Base-by-base conservation (phyloP, 345 rosid species). In the Erucastrum elatum region DNA sequence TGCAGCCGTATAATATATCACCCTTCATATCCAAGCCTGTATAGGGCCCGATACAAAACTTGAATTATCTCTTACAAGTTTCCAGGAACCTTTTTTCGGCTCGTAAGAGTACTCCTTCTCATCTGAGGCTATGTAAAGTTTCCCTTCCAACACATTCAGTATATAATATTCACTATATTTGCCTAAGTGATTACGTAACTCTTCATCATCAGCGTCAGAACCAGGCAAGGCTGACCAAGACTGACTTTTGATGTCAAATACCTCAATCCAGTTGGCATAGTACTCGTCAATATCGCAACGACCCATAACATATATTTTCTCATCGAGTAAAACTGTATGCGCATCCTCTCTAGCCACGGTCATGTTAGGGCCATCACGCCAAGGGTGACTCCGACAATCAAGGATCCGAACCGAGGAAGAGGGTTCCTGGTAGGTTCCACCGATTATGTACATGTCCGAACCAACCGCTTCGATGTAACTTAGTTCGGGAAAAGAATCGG, bases 301-400 rank as follows among this genome's bases (percentile, higher is more conserved):
- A 1, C 59, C 59, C 25, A 55, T 44, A n/a, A 44, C 51, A 44
- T 41, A 41, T 41, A 41, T 41, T 11, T 41, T 41, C 51, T 41
- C 51, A 3, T 41, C 51, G 15, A 61, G 35, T 4, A 29, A 29
- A 61, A 61, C 35, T 2, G 8, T 29, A 0, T 2, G 2, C 7
- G 65, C 35, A 11, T 61, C 0, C 5, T 33, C 8, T 5, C 67
- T 8, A n/a, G 67, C 67, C 29, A 89, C 75, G 1, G 70, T 84
- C 95, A 90, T 90, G 60, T 21, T 75, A 10, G 94, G 87, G 27
- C 74, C 83, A 15, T 77, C 53, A 66, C 82, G 81, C 96, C 94
- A 92, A 4, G 76, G 74, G 87, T 87, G 83, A 69, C 78, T 69
- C 10, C 55, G 55, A 86, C 94, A 90, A 35, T 92, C 94, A 15